Percentiles rank a stretch among this genome's conserved stretches.
phyloP scores from a whole-genome alignment of 148 eudicot species.

The Chenopodium berlandieri region DNA sequence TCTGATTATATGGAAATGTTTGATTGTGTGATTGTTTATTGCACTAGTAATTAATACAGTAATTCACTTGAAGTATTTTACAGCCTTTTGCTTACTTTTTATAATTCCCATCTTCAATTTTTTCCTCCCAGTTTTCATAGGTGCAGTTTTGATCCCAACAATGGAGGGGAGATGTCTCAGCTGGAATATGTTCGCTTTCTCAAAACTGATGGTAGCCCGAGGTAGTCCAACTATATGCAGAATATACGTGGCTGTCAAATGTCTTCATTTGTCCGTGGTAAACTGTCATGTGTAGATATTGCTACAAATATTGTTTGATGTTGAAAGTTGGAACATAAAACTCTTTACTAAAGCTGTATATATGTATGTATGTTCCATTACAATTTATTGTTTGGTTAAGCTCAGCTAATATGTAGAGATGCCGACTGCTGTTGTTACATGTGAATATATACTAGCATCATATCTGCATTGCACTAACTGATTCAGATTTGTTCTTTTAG shows the following conservation, averaged over 20 bases:
- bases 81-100: not conserved
- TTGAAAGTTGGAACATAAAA: constrained; percentile 7
- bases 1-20: not conserved
- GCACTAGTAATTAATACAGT: no score
- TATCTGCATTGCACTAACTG: constrained; percentile 1
- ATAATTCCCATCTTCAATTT: not conserved
- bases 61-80: not conserved
- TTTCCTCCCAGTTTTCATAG: constrained; percentile 62
- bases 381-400: constrained; percentile 7
- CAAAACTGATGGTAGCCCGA: constrained; percentile 53
- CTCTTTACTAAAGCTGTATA: constrained; percentile 21
- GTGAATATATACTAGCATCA: constrained; percentile 11
- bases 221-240: constrained; percentile 28
- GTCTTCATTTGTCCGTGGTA: not conserved
- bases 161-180: constrained; percentile 86
- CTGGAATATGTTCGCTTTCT: constrained; percentile 76
- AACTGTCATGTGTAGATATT: constrained; percentile 16
- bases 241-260: not conserved
- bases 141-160: constrained; percentile 79
- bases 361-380: constrained; percentile 26
- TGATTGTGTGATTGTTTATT: not conserved
- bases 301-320: constrained; percentile 10
- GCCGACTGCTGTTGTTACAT: constrained; percentile 19
- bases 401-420: constrained; percentile 12
- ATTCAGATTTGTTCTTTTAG: not conserved